These are phyloP conservation scores for Incumbomyces lentus DNA, from an alignment of 2,329 filamentous ascomycete species.

Conservation along the genomic window DNA sequence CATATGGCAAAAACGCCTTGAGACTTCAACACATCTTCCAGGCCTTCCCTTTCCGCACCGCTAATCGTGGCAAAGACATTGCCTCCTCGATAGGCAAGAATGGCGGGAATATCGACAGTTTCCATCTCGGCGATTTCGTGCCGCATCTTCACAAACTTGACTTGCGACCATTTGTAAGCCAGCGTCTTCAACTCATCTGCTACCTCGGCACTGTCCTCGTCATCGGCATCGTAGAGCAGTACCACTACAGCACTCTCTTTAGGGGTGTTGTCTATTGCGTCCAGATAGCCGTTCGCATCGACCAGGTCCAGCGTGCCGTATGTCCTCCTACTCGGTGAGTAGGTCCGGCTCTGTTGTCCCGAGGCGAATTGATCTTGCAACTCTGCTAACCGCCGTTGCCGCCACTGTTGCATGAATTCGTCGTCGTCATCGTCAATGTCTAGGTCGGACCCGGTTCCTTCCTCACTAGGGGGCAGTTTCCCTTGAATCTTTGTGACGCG, in stretches of 20 bases:
- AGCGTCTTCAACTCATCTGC: slow-evolving; percentile 68
- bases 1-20: slow-evolving; percentile 26
- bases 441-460: slow-evolving; percentile 15
- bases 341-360: slow-evolving; percentile 39
- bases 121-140: slow-evolving; percentile 93
- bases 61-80: slow-evolving; percentile 86
- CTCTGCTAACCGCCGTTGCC: slow-evolving; percentile 67
- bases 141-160: slow-evolving; percentile 84
- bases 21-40: slow-evolving; percentile 49
- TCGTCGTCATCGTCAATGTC: slow-evolving; percentile 29
- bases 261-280: slow-evolving; percentile 84
- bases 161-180: slow-evolving; percentile 57
- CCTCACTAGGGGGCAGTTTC: slow-evolving; percentile 13
- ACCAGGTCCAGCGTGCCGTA: slow-evolving; percentile 76
- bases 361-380: slow-evolving; percentile 50
- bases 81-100: slow-evolving; percentile 79
- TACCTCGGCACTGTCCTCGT: slow-evolving; percentile 65
- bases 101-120: slow-evolving; percentile 71
- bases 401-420: slow-evolving; percentile 66
- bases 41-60: slow-evolving; percentile 52
- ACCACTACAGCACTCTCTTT: slow-evolving; percentile 79
- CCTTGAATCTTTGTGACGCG: background rate
- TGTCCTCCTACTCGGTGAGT: slow-evolving; percentile 61
- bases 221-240: slow-evolving; percentile 84
- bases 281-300: slow-evolving; percentile 85